Percentiles rank a stretch among this genome's conserved stretches.
Evolutionary conservation across 2,329 filamentous ascomycete species (phyloP).

Genomic region (Claviceps sp.): DNA sequence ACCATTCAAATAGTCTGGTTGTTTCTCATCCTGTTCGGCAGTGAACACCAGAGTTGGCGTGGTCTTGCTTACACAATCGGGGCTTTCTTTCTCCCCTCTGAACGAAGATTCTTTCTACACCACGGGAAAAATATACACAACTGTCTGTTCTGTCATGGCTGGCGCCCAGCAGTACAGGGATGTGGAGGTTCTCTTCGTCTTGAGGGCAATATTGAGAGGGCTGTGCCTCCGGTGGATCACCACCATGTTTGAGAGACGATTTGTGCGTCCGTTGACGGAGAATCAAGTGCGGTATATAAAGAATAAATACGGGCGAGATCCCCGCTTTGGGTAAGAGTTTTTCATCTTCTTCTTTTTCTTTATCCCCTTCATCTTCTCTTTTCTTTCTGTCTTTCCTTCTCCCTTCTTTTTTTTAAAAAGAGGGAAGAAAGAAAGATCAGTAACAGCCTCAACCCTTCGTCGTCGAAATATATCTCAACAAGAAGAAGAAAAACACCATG

Average conservation of each 20-base stretch:
- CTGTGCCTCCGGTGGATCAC: constrained; percentile 14
- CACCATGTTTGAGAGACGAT: constrained; percentile 14
- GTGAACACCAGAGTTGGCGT: no score
- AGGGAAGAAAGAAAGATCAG: no score
- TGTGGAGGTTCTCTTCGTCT: constrained; percentile 22
- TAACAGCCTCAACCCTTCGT: no score
- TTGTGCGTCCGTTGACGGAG: constrained; percentile 16
- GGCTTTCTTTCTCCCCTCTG: no score
- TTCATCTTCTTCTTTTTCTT: not conserved
- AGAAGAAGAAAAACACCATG: not conserved
- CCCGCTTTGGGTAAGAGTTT: constrained; percentile 22
- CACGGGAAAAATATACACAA: not conserved
- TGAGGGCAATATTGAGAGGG: constrained; percentile 16
- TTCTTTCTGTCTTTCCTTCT: no score
- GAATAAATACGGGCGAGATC: constrained; percentile 27
- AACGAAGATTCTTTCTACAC: not conserved
- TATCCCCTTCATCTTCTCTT: no score
- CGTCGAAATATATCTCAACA: no score
- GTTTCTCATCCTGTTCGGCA: no score
- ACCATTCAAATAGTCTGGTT: no score
- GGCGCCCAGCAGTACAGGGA: constrained; percentile 21
- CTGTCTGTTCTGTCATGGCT: constrained; percentile 14
- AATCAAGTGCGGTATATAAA: constrained; percentile 27
- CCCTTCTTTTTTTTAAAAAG: no score
- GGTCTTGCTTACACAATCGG: no score